A percentile compares a stretch with the other conserved stretches of the same genome.
These are phyloP conservation scores for Chamaenerion angustifolium DNA, from an alignment of 345 rosid genomes.

Conservation along the genomic window DNA sequence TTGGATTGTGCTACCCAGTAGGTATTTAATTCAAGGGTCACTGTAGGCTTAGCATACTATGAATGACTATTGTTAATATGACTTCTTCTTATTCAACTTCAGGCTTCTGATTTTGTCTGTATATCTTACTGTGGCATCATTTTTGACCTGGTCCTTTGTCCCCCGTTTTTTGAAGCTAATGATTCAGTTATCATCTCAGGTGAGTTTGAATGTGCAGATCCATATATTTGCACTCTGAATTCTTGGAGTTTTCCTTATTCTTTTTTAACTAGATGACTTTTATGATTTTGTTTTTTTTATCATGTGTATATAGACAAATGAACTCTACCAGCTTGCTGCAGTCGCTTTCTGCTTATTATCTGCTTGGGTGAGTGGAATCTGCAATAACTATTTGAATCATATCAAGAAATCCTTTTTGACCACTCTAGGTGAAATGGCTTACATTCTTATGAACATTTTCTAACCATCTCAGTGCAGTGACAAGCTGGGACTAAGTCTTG, in stretches of 20 bases:
- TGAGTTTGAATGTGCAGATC: conserved; percentile 19
- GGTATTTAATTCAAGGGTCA: too few relatives aligned
- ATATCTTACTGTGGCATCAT: conserved; percentile 60
- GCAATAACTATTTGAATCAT: too few relatives aligned
- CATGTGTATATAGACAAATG: conserved; percentile 56
- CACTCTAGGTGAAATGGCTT: background rate
- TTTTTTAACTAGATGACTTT: conserved; percentile 6
- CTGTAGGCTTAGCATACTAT: too few relatives aligned
- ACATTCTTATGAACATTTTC: conserved; percentile 13
- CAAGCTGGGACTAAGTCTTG: conserved; percentile 98
- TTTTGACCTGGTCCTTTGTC: conserved; percentile 89
- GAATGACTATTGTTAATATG: too few relatives aligned
- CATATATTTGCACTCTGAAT: background rate
- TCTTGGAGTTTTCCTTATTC: background rate
- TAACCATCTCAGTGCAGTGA: conserved; percentile 88
- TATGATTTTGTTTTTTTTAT: conserved; percentile 1
- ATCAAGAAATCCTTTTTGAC: background rate
- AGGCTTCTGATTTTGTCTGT: conserved; percentile 72
- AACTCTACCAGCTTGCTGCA: conserved; percentile 96
- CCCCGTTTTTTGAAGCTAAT: conserved; percentile 93
- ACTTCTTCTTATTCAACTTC: conserved; percentile 11
- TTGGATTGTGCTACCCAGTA: too few relatives aligned
- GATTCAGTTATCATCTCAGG: conserved; percentile 96
- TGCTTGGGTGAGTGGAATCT: conserved; percentile 74
- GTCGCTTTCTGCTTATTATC: conserved; percentile 97